Conservation (phyloP, 2,329 filamentous ascomycete species). For the Mollisia scopiformis region DNA sequence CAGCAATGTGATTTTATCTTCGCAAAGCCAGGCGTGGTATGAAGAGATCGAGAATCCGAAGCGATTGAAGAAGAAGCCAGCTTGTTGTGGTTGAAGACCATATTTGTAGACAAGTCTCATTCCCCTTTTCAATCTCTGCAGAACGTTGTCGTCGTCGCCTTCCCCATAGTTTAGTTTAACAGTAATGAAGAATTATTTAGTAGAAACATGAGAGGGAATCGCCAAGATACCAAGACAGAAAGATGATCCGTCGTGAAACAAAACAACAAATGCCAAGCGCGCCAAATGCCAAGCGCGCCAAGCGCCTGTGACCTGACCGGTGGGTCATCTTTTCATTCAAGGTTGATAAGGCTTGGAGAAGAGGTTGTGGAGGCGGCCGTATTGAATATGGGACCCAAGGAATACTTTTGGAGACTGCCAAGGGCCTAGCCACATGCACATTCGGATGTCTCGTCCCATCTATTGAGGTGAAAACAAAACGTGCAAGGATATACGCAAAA, state of each 20-base stretch:
- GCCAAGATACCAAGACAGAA: slow-evolving; percentile 2
- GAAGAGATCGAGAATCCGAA: slow-evolving; percentile 2
- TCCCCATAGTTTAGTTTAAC: slow-evolving; percentile 12
- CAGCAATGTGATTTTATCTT: slow-evolving; percentile 12
- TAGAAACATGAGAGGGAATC: slow-evolving; percentile 3
- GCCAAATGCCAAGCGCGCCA: too few species aligned
- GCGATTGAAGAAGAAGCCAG: not conserved
- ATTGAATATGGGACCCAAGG: too few species aligned
- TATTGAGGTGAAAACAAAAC: not conserved
- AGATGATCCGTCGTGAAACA: slow-evolving; percentile 8
- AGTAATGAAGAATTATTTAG: slow-evolving; percentile 13
- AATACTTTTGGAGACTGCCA: not conserved
- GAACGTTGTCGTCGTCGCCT: slow-evolving; percentile 3
- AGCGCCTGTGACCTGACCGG: not conserved
- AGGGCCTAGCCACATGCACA: slow-evolving; percentile 1
- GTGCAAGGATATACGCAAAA: too few species aligned
- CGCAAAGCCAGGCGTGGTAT: slow-evolving; percentile 13
- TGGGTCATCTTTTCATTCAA: not conserved
- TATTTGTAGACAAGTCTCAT: slow-evolving; percentile 7
- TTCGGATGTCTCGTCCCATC: not conserved
- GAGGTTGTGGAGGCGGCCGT: not conserved
- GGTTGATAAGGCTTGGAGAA: not conserved
- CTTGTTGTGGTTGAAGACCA: not conserved
- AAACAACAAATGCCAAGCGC: slow-evolving; percentile 6
- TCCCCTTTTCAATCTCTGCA: not conserved